Percentiles rank a stretch among this genome's conserved stretches.
phyloP scores from a whole-genome alignment of 2,329 filamentous ascomycete species.

The Penicillium brasilianum region DNA sequence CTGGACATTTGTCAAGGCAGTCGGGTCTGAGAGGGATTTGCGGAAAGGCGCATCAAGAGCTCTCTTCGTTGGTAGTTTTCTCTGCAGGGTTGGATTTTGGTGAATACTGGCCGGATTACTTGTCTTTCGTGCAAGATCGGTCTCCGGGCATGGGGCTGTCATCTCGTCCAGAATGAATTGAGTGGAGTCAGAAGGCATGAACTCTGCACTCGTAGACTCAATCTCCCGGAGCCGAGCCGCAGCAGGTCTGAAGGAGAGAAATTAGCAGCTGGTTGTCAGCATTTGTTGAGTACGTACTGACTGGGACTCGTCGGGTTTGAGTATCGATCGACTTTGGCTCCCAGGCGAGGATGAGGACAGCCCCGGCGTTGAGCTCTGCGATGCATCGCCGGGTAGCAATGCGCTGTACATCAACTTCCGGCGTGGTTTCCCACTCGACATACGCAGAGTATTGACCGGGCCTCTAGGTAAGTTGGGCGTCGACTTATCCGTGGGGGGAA shows the following conservation, averaged over 20 bases:
- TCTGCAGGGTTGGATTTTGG: background rate
- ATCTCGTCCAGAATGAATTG: conserved; percentile 37
- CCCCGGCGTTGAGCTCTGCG: conserved; percentile 19
- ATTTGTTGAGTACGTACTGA: conserved; percentile 35
- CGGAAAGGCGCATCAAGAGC: conserved; percentile 28
- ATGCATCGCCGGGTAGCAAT: conserved; percentile 35
- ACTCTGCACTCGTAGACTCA: conserved; percentile 30
- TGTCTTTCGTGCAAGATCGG: background rate
- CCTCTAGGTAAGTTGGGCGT: conserved; percentile 9
- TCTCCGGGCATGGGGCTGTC: conserved; percentile 15
- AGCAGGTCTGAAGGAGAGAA: conserved; percentile 6
- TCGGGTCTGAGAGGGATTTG: conserved; percentile 45
- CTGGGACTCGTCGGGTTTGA: conserved; percentile 26
- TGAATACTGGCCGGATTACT: background rate
- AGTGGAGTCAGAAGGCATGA: conserved; percentile 36
- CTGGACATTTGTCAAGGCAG: conserved; percentile 30
- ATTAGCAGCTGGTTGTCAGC: conserved; percentile 18
- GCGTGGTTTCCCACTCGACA: conserved; percentile 44
- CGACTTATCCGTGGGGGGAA: background rate
- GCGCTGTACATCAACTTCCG: conserved; percentile 52
- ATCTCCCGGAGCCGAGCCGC: conserved; percentile 1
- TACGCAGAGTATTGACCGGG: conserved; percentile 37
- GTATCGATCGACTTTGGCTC: conserved; percentile 8
- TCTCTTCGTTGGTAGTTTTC: conserved; percentile 12
- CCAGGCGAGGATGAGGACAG: conserved; percentile 13